Base-by-base conservation (phyloP, 176 grass and related monocot species). In the Leersia perrieri region DNA sequence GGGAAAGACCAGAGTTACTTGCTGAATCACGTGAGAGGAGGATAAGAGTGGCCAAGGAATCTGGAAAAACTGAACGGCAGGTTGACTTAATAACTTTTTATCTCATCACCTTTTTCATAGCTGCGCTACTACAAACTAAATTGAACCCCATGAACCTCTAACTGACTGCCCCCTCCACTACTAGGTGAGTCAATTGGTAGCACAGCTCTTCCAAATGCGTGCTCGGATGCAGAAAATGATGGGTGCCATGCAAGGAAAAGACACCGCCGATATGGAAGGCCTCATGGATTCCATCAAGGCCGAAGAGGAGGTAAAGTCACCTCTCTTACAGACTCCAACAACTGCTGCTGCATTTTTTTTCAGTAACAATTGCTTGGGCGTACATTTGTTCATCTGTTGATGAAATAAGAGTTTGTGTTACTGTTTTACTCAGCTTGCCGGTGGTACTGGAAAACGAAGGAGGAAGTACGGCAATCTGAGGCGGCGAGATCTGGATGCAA, bases 151-250 rank as follows among this genome's bases (percentile, higher is more conserved):
- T 44, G 18, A 58, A 70, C 33, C 8, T 32, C 41, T n/a, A 58
- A 84, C 72, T 53, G 60, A 55, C 10, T 79, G 22, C 31, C 77
- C 33, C 30, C 42, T 70, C 3, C 5, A 66, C 79, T 41, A 44
- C 87, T 42, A 98, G 96, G 96, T 98, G 68, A 90, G 96, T 61
- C 96, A 98, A 79, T 74, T 98, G 53, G 88, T 98, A 10, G 90
- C 92, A 11, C 92, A 95, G 71, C 84, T 98, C 44, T 98, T 98
- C 79, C 82, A 92, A 84, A 93, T 98, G 95, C 90, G 95, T 18
- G 75, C 84, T 49, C 74, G 86, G 30, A 98, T 98, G 95, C 94
- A 98, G 84, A 98, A 98, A 80, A 86, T 98, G 84, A 91, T 98
- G 95, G 95, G 90, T 18, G 81, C 78, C 45, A 98, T 98, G 84